Percentiles rank a stretch among this genome's conserved stretches.
These are phyloP conservation scores for Globisporangium cystogenes DNA, from an alignment of 352 stramenopile genomes.

Conservation along the genomic window DNA sequence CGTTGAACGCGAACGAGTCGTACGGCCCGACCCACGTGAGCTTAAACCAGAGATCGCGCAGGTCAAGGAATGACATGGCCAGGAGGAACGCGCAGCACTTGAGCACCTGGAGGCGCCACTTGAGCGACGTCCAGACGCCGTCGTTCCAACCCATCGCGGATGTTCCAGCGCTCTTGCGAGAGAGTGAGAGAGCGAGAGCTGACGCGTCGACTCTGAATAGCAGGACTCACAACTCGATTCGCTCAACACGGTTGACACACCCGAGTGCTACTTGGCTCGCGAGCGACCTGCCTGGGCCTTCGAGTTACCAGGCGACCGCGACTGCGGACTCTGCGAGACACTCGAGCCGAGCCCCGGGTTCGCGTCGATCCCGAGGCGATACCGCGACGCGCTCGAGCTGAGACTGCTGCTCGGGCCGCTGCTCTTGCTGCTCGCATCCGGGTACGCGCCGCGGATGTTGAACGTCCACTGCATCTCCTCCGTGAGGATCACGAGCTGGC, in stretches of 20 bases:
- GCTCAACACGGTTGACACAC: background rate
- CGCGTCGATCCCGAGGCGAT: conserved; percentile 24
- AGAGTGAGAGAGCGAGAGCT: too few species aligned
- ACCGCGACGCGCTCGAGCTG: conserved; percentile 41
- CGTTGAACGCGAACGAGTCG: conserved; percentile 17
- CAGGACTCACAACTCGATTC: too few species aligned
- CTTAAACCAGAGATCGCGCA: conserved; percentile 22
- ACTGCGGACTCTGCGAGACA: background rate
- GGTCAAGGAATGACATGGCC: conserved; percentile 11
- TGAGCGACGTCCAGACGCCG: conserved; percentile 1
- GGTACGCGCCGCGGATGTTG: conserved; percentile 86
- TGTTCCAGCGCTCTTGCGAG: too few species aligned
- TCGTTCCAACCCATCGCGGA: too few species aligned
- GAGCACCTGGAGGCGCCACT: conserved; percentile 10
- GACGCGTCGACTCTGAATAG: too few species aligned
- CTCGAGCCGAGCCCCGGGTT: background rate
- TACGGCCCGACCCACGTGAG: conserved; percentile 18
- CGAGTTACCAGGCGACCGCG: background rate
- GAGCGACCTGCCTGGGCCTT: background rate
- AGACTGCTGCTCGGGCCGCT: conserved; percentile 29
- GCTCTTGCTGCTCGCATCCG: conserved; percentile 42
- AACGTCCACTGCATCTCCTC: conserved; percentile 93
- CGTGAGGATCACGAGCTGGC: conserved; percentile 81
- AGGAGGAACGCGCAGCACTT: conserved; percentile 9
- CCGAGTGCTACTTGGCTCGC: background rate